Base-by-base conservation (phyloP, 805 yeast species). In the Candida namnaoensis region DNA sequence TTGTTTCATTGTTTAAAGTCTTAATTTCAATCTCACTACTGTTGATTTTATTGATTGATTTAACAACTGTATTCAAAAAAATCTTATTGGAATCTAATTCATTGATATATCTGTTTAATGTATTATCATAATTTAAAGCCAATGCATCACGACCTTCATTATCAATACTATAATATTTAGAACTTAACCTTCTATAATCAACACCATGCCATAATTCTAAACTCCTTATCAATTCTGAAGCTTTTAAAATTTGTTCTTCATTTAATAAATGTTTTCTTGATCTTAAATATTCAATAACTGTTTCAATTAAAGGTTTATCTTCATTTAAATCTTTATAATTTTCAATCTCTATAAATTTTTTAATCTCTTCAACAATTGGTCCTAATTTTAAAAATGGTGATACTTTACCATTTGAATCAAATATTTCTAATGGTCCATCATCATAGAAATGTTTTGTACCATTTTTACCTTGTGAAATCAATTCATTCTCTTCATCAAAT, bases 171-270 rank as follows among this genome's bases (percentile, higher is more conserved):
- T 88, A 71, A 53, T 74, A 81, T 49, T 80, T 81, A 3, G 82
- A 80, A 50, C 95, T 82, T 54, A 82, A 68, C 19, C 61, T 58
- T 19, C 72, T 73, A 79, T 88, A 78, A 25, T 81, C 70, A 28
- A 82, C 66, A 1, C 95, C 96, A 56, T 79, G 83, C 91, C 95
- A 88, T 26, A 83, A 63, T 58, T 88, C 96, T 38, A 77, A 41
- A 40, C 68, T 66, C 49, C 95, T 66, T 13, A 72, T 55, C 41
- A 74, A 53, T 45, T 78, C 76, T 2, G 76, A 72, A 5, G 76
- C 72, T 48, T 66, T 70, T n/a, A 53, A 49, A 11, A 65, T 66
- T 51, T 82, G 91, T 3, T 62, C 71, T 30, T 60, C 54, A 0
- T 79, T 68, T 27, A 84, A 59, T n/a, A 72, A 54, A 36, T 63